Evolutionary conservation across 768 basidiomycete genomes (phyloP).

Genomic region (Obba rivulosa): DNA sequence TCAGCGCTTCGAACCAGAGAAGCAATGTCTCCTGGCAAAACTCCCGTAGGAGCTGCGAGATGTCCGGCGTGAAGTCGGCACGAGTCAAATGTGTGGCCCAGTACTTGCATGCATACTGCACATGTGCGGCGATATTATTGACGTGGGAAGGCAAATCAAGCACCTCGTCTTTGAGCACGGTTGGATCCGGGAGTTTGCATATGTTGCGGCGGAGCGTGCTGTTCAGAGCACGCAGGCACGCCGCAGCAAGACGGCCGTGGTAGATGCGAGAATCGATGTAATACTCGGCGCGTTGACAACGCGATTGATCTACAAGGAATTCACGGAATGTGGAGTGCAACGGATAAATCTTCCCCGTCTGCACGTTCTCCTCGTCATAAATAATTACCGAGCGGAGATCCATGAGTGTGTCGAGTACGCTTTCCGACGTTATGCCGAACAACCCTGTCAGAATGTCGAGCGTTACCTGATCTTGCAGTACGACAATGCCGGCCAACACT

Average conservation of each 20-base stretch:
- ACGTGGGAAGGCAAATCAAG: neutral
- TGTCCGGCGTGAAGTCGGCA: neutral
- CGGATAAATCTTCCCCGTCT: neutral
- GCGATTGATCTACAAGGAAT: slow-evolving; percentile 1
- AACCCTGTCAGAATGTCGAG: neutral
- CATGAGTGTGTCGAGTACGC: neutral
- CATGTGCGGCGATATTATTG: neutral
- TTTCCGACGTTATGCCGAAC: neutral
- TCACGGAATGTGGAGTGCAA: slow-evolving; percentile 3
- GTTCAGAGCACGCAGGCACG: neutral
- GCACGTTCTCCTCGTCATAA: neutral
- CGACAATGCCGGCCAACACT: neutral
- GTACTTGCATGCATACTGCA: slow-evolving; percentile 3
- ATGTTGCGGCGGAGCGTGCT: neutral
- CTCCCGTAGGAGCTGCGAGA: neutral
- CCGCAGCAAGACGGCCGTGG: neutral
- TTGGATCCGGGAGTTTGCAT: neutral
- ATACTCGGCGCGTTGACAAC: neutral
- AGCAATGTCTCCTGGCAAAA: neutral
- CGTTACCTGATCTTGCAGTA: neutral
- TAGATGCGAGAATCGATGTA: neutral
- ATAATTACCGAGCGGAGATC: slow-evolving; percentile 1
- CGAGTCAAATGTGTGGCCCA: neutral
- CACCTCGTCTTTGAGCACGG: neutral
- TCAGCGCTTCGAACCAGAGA: slow-evolving; percentile 2